A percentile compares a stretch with the other conserved stretches of the same genome.
phyloP scores from a whole-genome alignment of 352 stramenopile genomes.

The Pythium phragmiticola region DNA sequence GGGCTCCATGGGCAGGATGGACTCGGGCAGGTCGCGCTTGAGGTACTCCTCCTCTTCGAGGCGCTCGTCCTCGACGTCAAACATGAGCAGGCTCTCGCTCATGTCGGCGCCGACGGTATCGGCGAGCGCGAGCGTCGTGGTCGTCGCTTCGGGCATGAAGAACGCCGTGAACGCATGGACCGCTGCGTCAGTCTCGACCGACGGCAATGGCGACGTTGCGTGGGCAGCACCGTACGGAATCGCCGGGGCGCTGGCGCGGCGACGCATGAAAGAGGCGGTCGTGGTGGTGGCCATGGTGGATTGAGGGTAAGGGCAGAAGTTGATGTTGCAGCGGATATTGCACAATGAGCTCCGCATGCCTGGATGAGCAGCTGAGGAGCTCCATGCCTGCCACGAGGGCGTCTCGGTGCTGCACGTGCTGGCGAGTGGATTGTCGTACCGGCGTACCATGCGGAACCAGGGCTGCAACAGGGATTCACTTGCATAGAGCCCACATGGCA shows the following conservation, averaged over 20 bases:
- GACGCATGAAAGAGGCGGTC: slow-evolving; percentile 20
- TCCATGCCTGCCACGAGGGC: background rate
- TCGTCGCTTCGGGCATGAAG: slow-evolving; percentile 22
- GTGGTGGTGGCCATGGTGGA: slow-evolving; percentile 13
- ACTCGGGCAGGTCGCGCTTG: slow-evolving; percentile 20
- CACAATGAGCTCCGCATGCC: background rate
- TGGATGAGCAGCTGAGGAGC: background rate
- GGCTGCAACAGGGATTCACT: background rate
- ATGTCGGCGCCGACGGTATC: slow-evolving; percentile 11
- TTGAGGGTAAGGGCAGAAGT: background rate
- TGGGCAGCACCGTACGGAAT: background rate
- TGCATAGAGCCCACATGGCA: background rate
- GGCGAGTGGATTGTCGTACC: background rate
- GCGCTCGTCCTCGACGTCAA: slow-evolving; percentile 17
- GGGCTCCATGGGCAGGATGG: slow-evolving; percentile 28
- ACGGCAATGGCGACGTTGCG: background rate
- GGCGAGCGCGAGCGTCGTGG: slow-evolving; percentile 3
- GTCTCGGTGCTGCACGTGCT: slow-evolving; percentile 19
- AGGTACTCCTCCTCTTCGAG: slow-evolving; percentile 24
- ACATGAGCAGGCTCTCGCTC: slow-evolving; percentile 27
- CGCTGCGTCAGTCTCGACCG: background rate
- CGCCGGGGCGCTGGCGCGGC: slow-evolving; percentile 11
- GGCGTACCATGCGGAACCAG: background rate
- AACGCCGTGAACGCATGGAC: slow-evolving; percentile 20
- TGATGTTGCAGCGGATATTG: slow-evolving; percentile 8